A percentile compares a stretch with the other conserved stretches of the same genome.
Evolutionary conservation across 306 rosid species (phyloP).

Genomic region (Trifolium fragiferum): DNA sequence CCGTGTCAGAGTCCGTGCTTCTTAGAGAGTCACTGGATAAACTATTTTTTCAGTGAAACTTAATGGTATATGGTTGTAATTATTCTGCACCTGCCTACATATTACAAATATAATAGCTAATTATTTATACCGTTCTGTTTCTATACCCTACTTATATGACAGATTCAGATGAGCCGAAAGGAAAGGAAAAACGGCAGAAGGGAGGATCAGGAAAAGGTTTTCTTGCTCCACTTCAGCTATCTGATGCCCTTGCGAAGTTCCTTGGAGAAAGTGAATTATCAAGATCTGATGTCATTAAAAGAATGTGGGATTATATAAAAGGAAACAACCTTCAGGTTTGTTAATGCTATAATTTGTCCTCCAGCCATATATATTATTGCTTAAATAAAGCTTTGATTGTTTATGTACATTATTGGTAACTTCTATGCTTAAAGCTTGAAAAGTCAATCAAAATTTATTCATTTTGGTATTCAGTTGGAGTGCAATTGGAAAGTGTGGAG

Average conservation of each 20-base stretch:
- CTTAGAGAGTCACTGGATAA: no score
- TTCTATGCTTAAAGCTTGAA: conserved; percentile 24
- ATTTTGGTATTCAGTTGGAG: conserved; percentile 7
- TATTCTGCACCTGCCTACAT: conserved; percentile 27
- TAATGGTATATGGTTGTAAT: conserved; percentile 15
- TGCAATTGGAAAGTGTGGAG: neutral
- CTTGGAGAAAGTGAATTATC: conserved; percentile 73
- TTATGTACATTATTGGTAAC: conserved; percentile 5
- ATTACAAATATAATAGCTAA: conserved; percentile 27
- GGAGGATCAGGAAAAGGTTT: conserved; percentile 66
- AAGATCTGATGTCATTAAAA: conserved; percentile 64
- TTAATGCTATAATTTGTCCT: conserved; percentile 39
- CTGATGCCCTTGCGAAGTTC: conserved; percentile 72
- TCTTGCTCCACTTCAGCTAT: conserved; percentile 77
- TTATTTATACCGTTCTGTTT: conserved; percentile 1
- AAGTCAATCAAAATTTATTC: conserved; percentile 7
- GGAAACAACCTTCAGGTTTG: conserved; percentile 78
- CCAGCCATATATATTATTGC: conserved; percentile 6
- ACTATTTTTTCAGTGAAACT: conserved; percentile 1
- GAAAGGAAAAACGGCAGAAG: conserved; percentile 70
- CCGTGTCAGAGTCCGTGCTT: no score
- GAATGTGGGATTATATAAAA: conserved; percentile 84
- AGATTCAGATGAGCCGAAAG: conserved; percentile 58
- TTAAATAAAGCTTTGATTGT: conserved; percentile 22
- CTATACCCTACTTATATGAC: conserved; percentile 35